Base-by-base conservation (phyloP, 1,284 basidiomycete genomes). In the Moesziomyces antarcticus region DNA sequence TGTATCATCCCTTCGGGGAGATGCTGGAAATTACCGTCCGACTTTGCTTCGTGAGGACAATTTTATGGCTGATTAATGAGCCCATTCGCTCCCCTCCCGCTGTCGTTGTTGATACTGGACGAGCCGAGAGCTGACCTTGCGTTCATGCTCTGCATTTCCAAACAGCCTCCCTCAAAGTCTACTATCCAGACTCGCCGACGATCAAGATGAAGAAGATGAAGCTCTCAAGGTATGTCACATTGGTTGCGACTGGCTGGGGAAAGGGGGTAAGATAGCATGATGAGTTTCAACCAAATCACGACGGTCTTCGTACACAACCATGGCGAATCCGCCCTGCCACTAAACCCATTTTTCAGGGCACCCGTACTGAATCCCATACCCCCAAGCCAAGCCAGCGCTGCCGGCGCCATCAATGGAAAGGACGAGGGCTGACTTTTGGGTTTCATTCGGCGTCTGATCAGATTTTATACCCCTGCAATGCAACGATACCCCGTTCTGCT, bases 21-120 rank as follows among this genome's bases (percentile, higher is more conserved):
- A 72, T 78, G 75, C 74, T 79, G 75, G 78, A 78, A 79, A 79
- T 79, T 79, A 79, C 78, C 78, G 78, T 79, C 78, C 70, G 78
- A 79, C 59, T 62, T 67, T 75, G 60, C 64, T 64, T 56, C 53
- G 60, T 79, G 78, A 79, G 73, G 78, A 76, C 58, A 72, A 24
- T 64, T 69, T 50, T 53, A 56, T 73, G 78, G 78, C 78, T 79
- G 78, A 56, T 75, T 57, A 75, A 78, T 79, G 78, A 79, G 78
- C 74, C 43, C 40, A 30, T 41, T 27, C 47, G 47, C 24, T 25
- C 14, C 18, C 20, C 16, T 21, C 20, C n/a, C 30, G n/a, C 37
- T 18, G 6, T 40, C 37, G 3, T 40, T 40, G 16, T 18, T 40
- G 37, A 14, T 40, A 18, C 37, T 18, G 7, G 37, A 18, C 37